Percentiles rank a stretch among this genome's conserved stretches.
Conservation (phyloP, 1,139 yeast genomes). For the Yamadazyma atmosphaerica region DNA sequence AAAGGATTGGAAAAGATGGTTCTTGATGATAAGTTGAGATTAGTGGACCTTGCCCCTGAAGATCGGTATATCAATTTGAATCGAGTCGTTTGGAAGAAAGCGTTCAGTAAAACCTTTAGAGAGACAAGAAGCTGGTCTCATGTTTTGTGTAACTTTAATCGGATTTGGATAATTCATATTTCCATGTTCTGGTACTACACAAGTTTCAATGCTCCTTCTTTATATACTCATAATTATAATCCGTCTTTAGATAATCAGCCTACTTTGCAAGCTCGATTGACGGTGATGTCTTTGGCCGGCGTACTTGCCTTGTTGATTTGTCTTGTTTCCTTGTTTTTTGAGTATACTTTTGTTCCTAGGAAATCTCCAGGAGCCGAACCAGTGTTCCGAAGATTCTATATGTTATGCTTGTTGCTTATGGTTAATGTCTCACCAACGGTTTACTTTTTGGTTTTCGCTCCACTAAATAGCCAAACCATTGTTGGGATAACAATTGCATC, state of each 20-base stretch:
- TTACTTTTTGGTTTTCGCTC: conserved; percentile 32
- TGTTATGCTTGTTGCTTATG: conserved; percentile 28
- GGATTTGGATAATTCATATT: conserved; percentile 64
- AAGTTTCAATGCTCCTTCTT: conserved; percentile 51
- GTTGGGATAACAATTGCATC: conserved; percentile 39
- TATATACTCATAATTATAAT: conserved; percentile 52
- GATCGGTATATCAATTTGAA: conserved; percentile 47
- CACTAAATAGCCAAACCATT: conserved; percentile 24
- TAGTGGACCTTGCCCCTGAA: conserved; percentile 44
- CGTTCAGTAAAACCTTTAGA: conserved; percentile 53
- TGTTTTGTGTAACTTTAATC: conserved; percentile 53
- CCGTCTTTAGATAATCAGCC: conserved; percentile 51
- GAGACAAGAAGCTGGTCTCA: conserved; percentile 65
- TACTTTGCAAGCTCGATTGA: conserved; percentile 42
- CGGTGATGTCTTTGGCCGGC: conserved; percentile 55
- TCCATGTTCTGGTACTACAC: conserved; percentile 63
- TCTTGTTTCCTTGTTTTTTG: conserved; percentile 43
- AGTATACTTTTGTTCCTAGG: conserved; percentile 52
- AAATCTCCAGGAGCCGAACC: conserved; percentile 57
- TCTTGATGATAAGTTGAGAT: conserved; percentile 32
- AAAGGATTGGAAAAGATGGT: conserved; percentile 48
- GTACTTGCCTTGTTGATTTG: conserved; percentile 45
- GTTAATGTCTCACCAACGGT: conserved; percentile 42
- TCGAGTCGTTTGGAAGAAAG: conserved; percentile 50
- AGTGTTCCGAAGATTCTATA: conserved; percentile 30